Conservation (phyloP, 1,284 basidiomycete genomes). For the Trichosporon sp. region DNA sequence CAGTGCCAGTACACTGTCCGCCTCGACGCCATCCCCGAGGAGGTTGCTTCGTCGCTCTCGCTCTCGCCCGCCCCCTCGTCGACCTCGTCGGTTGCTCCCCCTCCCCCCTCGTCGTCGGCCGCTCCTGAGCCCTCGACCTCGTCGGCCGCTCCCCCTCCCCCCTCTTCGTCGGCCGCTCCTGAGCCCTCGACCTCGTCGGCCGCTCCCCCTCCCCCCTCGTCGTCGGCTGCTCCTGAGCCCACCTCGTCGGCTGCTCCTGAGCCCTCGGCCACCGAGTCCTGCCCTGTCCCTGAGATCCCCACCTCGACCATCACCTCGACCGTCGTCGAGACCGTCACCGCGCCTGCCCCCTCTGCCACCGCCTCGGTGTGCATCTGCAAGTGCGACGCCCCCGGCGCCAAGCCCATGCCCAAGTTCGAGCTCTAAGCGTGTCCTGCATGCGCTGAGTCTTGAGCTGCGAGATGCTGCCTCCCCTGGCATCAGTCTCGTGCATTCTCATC, state of each 20-base stretch:
- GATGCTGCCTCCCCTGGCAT: too few species aligned
- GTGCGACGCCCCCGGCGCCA: conserved; percentile 9
- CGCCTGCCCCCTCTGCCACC: neutral
- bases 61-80: neutral
- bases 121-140: neutral
- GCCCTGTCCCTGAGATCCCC: neutral
- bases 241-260: neutral
- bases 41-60: neutral
- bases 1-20: conserved; percentile 13
- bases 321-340: conserved; percentile 22
- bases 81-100: neutral
- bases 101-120: neutral
- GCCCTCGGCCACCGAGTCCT: neutral
- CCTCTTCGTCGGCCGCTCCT: neutral
- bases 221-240: neutral
- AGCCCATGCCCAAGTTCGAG: conserved; percentile 15
- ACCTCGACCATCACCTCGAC: neutral
- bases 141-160: neutral
- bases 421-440: conserved; percentile 7
- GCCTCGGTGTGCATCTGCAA: conserved; percentile 9
- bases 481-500: neutral
- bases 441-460: too few species aligned
- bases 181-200: neutral
- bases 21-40: neutral
- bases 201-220: neutral